phyloP scores from a whole-genome alignment of 1,139 yeast genomes.

The Debaryomyces nepalensis region DNA sequence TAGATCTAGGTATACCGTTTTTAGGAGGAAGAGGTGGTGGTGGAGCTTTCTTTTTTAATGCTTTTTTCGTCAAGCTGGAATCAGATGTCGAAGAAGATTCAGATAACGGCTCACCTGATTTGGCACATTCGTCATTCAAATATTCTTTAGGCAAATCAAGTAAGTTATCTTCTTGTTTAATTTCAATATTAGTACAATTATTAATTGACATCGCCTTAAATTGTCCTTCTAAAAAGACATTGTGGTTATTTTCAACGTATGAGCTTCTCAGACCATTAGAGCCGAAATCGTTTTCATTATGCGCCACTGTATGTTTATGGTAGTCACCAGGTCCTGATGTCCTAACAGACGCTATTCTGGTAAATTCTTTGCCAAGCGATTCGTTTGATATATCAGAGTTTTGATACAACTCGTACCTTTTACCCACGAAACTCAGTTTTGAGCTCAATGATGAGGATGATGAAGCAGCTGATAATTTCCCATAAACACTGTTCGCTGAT shows the following conservation, averaged over 20 bases:
- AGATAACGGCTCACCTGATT: slow-evolving; percentile 8
- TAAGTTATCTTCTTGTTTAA: slow-evolving; percentile 22
- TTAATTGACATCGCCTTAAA: slow-evolving; percentile 11
- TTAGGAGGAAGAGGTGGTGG: slow-evolving; percentile 46
- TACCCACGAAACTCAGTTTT: slow-evolving; percentile 11
- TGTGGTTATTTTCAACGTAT: slow-evolving; percentile 25
- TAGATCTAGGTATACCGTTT: slow-evolving; percentile 8
- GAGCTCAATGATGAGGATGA: slow-evolving; percentile 14
- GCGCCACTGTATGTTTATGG: slow-evolving; percentile 40
- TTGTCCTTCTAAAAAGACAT: slow-evolving; percentile 24
- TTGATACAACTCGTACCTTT: slow-evolving; percentile 11
- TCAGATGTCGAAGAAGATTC: slow-evolving; percentile 12
- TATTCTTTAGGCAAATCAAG: slow-evolving; percentile 44
- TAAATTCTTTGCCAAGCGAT: slow-evolving; percentile 31
- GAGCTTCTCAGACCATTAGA: slow-evolving; percentile 14
- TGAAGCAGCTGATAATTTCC: slow-evolving; percentile 10
- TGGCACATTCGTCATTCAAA: slow-evolving; percentile 24
- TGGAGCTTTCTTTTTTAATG: slow-evolving; percentile 42
- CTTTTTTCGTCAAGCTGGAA: slow-evolving; percentile 17
- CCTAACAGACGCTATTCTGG: slow-evolving; percentile 45
- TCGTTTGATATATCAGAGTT: slow-evolving; percentile 24
- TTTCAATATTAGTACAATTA: neutral
- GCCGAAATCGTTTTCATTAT: slow-evolving; percentile 24
- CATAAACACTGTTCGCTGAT: neutral
- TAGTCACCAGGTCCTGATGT: slow-evolving; percentile 43